Percentiles rank a stretch among this genome's conserved stretches.
These are phyloP conservation scores for Neofusicoccum parvum DNA, from an alignment of 2,329 filamentous ascomycete genomes.

Conservation along the genomic window DNA sequence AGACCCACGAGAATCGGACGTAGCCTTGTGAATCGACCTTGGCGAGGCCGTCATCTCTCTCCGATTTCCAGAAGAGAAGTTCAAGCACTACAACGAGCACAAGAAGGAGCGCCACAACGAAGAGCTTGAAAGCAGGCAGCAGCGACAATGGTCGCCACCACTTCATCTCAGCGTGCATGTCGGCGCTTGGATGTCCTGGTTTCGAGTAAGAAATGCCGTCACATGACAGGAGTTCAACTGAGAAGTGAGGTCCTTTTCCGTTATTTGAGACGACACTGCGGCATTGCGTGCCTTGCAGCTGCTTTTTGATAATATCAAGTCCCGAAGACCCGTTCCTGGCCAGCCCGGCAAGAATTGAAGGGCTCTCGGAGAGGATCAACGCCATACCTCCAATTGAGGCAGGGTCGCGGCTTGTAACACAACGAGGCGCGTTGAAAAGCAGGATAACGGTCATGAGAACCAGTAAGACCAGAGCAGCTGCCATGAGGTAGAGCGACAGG, in stretches of 20 bases:
- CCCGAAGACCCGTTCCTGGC: neutral
- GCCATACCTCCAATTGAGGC: neutral
- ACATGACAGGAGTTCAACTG: too few relatives aligned
- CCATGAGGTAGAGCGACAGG: constrained; percentile 3
- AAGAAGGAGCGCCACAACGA: neutral
- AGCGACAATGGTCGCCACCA: constrained; percentile 1
- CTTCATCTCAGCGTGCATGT: too few relatives aligned
- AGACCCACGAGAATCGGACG: neutral
- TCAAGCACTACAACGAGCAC: neutral
- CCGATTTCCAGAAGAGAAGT: neutral
- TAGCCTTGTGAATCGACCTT: neutral
- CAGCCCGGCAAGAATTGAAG: neutral
- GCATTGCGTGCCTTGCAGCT: neutral
- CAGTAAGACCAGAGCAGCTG: neutral
- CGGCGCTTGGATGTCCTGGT: too few relatives aligned
- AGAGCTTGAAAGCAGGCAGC: neutral
- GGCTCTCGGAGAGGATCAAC: neutral
- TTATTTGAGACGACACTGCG: neutral
- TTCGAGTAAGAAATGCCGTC: neutral
- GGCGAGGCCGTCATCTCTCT: neutral
- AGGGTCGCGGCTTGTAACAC: neutral
- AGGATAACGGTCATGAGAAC: neutral
- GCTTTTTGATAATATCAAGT: neutral
- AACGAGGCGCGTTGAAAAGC: neutral
- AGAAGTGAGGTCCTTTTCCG: too few relatives aligned